A percentile compares a stretch with the other conserved stretches of the same genome.
Evolutionary conservation across 208 protist species (phyloP).

Genomic region (Acanthamoeba rhysodes): DNA sequence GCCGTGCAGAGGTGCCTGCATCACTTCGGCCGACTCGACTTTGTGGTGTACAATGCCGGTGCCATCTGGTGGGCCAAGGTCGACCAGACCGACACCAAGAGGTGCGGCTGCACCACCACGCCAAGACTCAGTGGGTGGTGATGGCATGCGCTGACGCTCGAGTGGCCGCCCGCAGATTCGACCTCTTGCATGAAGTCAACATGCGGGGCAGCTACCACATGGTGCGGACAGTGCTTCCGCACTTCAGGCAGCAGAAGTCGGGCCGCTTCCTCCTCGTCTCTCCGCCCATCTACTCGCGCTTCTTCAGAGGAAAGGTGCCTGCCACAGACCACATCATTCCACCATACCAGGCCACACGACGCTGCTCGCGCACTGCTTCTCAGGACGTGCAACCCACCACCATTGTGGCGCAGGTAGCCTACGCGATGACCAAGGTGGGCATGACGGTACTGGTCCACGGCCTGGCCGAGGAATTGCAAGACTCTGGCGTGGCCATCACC

Average conservation of each 20-base stretch:
- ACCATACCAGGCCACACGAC: too few species aligned
- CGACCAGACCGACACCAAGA: neutral
- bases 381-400: too few species aligned
- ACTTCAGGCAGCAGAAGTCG: too few species aligned
- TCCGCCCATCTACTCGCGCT: neutral
- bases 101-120: neutral
- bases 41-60: constrained; percentile 45
- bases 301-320: neutral
- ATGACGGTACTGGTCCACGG: constrained; percentile 58
- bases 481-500: neutral
- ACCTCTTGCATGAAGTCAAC: neutral
- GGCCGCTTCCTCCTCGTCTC: neutral
- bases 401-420: neutral
- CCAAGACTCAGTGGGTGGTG: neutral
- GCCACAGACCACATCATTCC: too few species aligned
- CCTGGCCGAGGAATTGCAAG: constrained; percentile 41
- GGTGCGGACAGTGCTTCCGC: too few species aligned
- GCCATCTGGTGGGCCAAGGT: constrained; percentile 43
- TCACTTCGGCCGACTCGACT: constrained; percentile 24
- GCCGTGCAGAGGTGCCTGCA: neutral
- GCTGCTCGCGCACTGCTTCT: too few species aligned
- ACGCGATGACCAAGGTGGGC: constrained; percentile 56
- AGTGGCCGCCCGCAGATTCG: neutral
- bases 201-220: too few species aligned
- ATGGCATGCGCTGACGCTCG: neutral